These are phyloP conservation scores for Phytophthora macrochlamydospora DNA, from an alignment of 352 stramenopile genomes.

Conservation along the genomic window DNA sequence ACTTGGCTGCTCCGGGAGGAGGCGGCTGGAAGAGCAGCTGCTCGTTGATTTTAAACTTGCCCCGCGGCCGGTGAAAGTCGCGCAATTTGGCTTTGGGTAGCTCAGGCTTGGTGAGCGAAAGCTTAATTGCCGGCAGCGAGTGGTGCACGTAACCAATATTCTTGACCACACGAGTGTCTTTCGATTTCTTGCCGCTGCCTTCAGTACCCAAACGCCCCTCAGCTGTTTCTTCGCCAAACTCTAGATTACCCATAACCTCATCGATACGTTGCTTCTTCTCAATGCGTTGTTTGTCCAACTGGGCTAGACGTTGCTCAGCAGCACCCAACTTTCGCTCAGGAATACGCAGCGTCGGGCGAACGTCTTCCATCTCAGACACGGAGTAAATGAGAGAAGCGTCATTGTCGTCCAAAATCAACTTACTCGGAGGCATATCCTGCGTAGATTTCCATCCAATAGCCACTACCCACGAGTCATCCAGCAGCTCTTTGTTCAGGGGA, in stretches of 20 bases:
- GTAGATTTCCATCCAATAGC: conserved; percentile 84
- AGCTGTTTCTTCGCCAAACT: conserved; percentile 79
- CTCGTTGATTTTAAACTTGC: conserved; percentile 90
- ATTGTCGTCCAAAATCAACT: conserved; percentile 85
- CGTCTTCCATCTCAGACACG: conserved; percentile 77
- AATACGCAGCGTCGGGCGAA: conserved; percentile 82
- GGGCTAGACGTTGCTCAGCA: conserved; percentile 70
- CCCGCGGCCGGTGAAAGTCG: conserved; percentile 82
- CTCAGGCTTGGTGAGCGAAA: conserved; percentile 86
- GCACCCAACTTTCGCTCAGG: conserved; percentile 81
- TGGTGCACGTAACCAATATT: conserved; percentile 87
- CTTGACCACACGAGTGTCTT: conserved; percentile 85
- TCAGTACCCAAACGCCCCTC: conserved; percentile 66
- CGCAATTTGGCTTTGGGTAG: conserved; percentile 81
- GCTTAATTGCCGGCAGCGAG: conserved; percentile 86
- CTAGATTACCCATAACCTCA: conserved; percentile 80
- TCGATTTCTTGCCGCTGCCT: conserved; percentile 77
- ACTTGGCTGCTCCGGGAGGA: conserved; percentile 42
- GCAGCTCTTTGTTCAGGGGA: conserved; percentile 73
- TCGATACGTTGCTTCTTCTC: conserved; percentile 86
- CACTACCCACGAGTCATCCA: conserved; percentile 72
- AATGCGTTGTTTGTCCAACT: conserved; percentile 73
- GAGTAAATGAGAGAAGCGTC: conserved; percentile 81
- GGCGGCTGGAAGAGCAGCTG: conserved; percentile 57
- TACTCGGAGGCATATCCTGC: conserved; percentile 81